A percentile compares a stretch with the other conserved stretches of the same genome.
These are phyloP conservation scores for Phytopythium mirpurense DNA, from an alignment of 352 stramenopile species.

Conservation along the genomic window DNA sequence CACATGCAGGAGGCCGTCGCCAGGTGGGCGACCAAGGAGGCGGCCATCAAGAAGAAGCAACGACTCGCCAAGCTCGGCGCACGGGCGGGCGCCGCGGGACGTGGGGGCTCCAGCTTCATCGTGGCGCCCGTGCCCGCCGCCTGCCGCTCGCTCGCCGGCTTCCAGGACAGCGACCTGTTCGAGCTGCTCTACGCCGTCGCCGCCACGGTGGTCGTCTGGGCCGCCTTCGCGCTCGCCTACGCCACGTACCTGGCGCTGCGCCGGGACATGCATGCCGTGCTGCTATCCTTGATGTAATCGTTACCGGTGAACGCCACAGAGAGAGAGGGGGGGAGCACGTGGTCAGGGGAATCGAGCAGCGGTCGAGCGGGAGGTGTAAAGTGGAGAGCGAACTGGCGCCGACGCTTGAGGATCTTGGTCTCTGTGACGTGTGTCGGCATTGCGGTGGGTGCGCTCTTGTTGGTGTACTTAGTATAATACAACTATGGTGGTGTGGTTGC, in stretches of 20 bases:
- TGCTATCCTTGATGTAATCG: background rate
- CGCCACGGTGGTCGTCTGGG: conserved; percentile 50
- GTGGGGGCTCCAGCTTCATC: conserved; percentile 20
- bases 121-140: conserved; percentile 24
- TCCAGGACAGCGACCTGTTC: conserved; percentile 44
- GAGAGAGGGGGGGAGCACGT: too few relatives aligned
- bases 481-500: too few relatives aligned
- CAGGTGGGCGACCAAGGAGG: conserved; percentile 46
- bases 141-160: conserved; percentile 28
- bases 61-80: conserved; percentile 21
- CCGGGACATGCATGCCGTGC: background rate
- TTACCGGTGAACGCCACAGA: too few relatives aligned
- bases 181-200: conserved; percentile 34
- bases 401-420: too few relatives aligned
- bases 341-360: too few relatives aligned
- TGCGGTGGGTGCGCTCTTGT: too few relatives aligned
- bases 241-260: conserved; percentile 14
- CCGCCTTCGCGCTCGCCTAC: conserved; percentile 19
- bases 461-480: too few relatives aligned
- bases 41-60: conserved; percentile 29
- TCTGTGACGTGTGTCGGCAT: too few relatives aligned
- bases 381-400: too few relatives aligned
- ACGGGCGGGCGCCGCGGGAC: background rate
- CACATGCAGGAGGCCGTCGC: conserved; percentile 49
- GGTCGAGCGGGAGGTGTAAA: too few relatives aligned